Evolutionary conservation across 306 rosid species (phyloP), one percentile per base, ranked within the genome.

Genomic region (Notholithocarpus densiflorus): DNA sequence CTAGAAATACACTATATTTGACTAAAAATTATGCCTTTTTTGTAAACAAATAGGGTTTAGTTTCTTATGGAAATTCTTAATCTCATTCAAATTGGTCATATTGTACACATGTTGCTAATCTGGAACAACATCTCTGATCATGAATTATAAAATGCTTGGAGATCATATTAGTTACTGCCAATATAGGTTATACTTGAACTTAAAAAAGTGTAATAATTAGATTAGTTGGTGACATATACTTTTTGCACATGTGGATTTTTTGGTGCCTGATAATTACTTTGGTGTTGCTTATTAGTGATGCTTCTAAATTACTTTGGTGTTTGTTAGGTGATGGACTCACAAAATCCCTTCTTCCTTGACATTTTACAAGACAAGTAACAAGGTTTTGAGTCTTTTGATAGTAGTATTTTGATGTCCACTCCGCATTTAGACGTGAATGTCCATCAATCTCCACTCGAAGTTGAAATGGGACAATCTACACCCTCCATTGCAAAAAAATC

Each of bases 141-240:
- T 15, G 71, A 31, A 65, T 29, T 15, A 10, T 5, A 23, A 4
- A 24, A 24, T 4, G 34, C 31, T 65, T 65, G 24, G 48, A 65
- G 45, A 29, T 65, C 69, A 27, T 65, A 32, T 65, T 31, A 2
- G 10, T 19, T 29, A 65, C 15, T 65, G 48, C 48, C 6, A 2
- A 32, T 72, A 72, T 53, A 52, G 59, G n/a, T 80, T 66, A 48
- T 81, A 80, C 37, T 54, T 68, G 34, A 71, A 71, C 45, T 61
- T 79, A 68, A 57, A 13, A 37, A 74, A 57, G 48, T 77, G 69
- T 70, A 34, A 56, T 59, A 34, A 19, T 77, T 65, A 17, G 61
- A 37, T 75, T 65, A 73, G 62, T 60, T 70, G 71, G 55, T 79
- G 81, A 87, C 59, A 65, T 18, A 68, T 27, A 27, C 60, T 40